A percentile compares a stretch with the other conserved stretches of the same genome.
Conservation (phyloP, 1,284 basidiomycete genomes). For the Spongiforma sp. region DNA sequence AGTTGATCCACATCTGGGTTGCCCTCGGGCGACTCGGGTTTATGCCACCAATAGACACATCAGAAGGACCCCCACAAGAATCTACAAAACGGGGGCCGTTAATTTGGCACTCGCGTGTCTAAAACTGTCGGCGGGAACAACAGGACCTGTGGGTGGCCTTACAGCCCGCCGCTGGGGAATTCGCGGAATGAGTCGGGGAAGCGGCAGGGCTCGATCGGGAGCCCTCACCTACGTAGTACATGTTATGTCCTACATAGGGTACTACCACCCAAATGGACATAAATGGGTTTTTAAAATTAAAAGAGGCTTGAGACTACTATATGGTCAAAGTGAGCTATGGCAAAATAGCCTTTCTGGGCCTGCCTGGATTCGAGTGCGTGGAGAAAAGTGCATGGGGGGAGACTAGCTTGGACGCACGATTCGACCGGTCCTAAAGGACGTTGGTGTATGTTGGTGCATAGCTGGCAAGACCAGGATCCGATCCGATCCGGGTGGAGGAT, state of each 20-base stretch:
- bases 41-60: too few relatives aligned
- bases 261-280: too few relatives aligned
- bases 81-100: neutral
- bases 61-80: too few relatives aligned
- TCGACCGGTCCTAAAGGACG: constrained; percentile 41
- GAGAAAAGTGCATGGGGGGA: constrained; percentile 23
- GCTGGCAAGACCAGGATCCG: constrained; percentile 39
- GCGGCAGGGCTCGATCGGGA: neutral
- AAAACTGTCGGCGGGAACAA: neutral
- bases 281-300: too few relatives aligned
- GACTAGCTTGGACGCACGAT: constrained; percentile 22
- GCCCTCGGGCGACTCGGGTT: too few relatives aligned
- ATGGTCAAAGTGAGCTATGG: constrained; percentile 17
- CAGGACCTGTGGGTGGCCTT: neutral
- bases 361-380: constrained; percentile 27
- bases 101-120: neutral
- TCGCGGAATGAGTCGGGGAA: neutral
- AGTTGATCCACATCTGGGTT: too few relatives aligned
- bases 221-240: neutral
- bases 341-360: constrained; percentile 25
- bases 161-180: neutral
- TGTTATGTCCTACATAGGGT: neutral
- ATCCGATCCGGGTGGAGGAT: constrained; percentile 38
- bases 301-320: too few relatives aligned
- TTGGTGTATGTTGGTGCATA: constrained; percentile 40